These are phyloP conservation scores for Eutrema heterophyllum DNA, from an alignment of 345 rosid genomes.

Conservation along the genomic window DNA sequence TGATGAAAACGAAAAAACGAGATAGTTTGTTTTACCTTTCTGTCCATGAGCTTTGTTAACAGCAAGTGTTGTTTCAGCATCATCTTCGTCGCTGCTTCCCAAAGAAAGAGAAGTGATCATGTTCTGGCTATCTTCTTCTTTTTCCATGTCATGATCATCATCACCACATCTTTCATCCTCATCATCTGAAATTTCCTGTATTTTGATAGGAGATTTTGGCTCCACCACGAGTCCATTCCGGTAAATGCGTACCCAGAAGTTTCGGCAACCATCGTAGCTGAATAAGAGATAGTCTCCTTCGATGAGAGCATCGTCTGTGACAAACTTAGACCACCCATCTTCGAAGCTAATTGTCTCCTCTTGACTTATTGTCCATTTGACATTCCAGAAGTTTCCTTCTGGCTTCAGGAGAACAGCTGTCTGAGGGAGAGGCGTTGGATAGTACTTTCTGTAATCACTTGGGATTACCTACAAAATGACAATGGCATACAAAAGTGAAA, in stretches of 20 bases:
- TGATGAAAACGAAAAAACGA: not conserved
- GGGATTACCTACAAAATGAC: conserved; percentile 2
- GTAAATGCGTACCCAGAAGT: conserved; percentile 11
- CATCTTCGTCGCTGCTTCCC: conserved; percentile 10
- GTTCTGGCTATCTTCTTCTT: not conserved
- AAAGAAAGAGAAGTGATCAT: conserved; percentile 15
- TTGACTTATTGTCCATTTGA: conserved; percentile 3
- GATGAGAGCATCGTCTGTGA: not conserved
- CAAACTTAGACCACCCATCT: conserved; percentile 23
- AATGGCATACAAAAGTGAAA: not conserved
- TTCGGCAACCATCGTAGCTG: conserved; percentile 17
- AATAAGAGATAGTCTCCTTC: conserved; percentile 4
- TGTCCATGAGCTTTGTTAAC: conserved; percentile 6
- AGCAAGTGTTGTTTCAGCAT: not conserved
- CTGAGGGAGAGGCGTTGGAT: conserved; percentile 18
- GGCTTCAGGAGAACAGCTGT: conserved; percentile 9
- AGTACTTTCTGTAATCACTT: conserved; percentile 10
- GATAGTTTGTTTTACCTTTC: not conserved
- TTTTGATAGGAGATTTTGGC: not conserved
- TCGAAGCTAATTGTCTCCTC: not conserved
- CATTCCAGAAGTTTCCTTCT: conserved; percentile 23
- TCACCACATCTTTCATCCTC: not conserved
- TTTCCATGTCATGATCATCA: not conserved
- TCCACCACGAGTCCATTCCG: not conserved
- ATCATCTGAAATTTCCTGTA: conserved; percentile 22